phyloP scores from a whole-genome alignment of 495 filamentous ascomycete genomes.

The Cladorrhinum samala region DNA sequence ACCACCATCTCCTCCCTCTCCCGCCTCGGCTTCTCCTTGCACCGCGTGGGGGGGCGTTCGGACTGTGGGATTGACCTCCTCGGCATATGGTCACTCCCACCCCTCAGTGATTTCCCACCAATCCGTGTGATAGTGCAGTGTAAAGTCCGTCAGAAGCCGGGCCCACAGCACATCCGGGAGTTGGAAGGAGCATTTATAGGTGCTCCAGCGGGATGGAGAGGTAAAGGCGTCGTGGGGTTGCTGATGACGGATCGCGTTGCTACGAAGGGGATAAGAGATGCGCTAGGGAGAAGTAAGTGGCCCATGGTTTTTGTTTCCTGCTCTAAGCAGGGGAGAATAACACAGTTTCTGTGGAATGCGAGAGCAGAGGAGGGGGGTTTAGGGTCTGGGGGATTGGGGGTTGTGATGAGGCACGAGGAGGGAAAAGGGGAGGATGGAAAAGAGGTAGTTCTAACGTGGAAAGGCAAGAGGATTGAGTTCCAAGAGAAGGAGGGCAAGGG shows the following conservation, averaged over 20 bases:
- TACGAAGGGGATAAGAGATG: slow-evolving; percentile 54
- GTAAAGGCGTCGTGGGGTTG: slow-evolving; percentile 53
- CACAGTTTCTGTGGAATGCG: slow-evolving; percentile 67
- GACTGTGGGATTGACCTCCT: slow-evolving; percentile 83
- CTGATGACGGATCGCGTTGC: slow-evolving; percentile 47
- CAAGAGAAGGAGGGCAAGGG: background rate
- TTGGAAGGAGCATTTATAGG: slow-evolving; percentile 73
- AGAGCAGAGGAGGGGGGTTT: slow-evolving; percentile 54
- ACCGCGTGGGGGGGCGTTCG: slow-evolving; percentile 63
- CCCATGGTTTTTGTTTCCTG: slow-evolving; percentile 58
- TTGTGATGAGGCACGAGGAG: slow-evolving; percentile 47
- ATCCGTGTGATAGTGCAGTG: slow-evolving; percentile 74
- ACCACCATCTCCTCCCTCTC: slow-evolving; percentile 58
- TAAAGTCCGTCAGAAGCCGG: slow-evolving; percentile 57
- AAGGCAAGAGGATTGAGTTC: slow-evolving; percentile 41
- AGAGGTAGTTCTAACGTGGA: slow-evolving; percentile 49
- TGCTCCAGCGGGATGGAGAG: slow-evolving; percentile 63
- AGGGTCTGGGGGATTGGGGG: slow-evolving; percentile 57
- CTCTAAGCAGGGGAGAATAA: slow-evolving; percentile 41
- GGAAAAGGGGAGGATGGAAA: slow-evolving; percentile 13
- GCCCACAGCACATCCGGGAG: slow-evolving; percentile 69
- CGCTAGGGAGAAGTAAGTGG: slow-evolving; percentile 57
- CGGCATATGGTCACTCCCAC: slow-evolving; percentile 64
- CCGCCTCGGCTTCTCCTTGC: slow-evolving; percentile 57
- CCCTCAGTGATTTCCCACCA: slow-evolving; percentile 32